phyloP scores from a whole-genome alignment of 106 monocot species.

The Dendrobium huoshanense region DNA sequence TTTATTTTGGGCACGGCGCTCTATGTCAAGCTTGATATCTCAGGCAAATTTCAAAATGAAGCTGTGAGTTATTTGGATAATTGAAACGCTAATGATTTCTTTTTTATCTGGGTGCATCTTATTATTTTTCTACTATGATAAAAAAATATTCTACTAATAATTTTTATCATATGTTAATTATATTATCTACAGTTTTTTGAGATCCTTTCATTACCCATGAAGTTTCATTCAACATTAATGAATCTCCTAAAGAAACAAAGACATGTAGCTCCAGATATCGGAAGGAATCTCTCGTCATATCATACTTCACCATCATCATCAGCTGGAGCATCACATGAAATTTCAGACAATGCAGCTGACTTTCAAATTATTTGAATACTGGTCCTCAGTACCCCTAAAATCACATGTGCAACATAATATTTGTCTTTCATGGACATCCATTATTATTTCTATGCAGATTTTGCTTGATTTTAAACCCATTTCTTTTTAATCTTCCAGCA shows the following conservation, averaged over 20 bases:
- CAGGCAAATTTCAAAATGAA: conserved; percentile 71
- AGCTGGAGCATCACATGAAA: conserved; percentile 49
- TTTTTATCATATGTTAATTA: background rate
- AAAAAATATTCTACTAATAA: background rate
- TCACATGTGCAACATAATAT: too few species aligned
- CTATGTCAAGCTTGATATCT: conserved; percentile 87
- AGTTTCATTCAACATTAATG: conserved; percentile 84
- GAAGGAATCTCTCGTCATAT: conserved; percentile 28
- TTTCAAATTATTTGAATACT: too few species aligned
- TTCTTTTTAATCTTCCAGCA: too few species aligned
- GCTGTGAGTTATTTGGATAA: conserved; percentile 41
- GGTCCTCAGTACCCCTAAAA: too few species aligned
- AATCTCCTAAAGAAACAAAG: conserved; percentile 68
- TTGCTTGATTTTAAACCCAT: too few species aligned
- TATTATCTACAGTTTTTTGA: conserved; percentile 83
- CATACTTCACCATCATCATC: conserved; percentile 23
- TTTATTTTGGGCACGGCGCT: conserved; percentile 78
- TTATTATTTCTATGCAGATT: too few species aligned
- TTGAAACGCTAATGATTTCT: background rate
- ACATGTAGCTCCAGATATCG: conserved; percentile 27
- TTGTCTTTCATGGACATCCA: too few species aligned
- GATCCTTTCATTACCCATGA: conserved; percentile 64
- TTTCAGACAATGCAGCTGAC: conserved; percentile 30
- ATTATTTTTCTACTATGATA: too few species aligned
- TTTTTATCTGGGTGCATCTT: background rate